phyloP scores from a whole-genome alignment of 139 green algal species.

The Edaphochlamys debaryana region DNA sequence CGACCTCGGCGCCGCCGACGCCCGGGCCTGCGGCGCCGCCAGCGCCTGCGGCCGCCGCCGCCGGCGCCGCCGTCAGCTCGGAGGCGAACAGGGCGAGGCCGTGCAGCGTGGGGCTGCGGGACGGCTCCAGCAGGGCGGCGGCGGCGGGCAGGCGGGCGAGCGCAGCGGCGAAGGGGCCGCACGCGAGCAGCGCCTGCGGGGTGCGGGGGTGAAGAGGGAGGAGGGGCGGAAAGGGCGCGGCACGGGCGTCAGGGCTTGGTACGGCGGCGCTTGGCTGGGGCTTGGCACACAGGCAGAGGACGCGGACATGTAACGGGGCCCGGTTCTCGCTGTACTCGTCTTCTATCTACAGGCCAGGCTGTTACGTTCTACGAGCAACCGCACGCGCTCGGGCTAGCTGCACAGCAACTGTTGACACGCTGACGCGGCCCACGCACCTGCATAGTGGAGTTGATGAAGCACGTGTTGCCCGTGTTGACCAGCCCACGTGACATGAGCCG shows the following conservation, averaged over 20 bases:
- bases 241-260: no score
- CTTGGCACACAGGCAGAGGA: no score
- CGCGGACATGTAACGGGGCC: no score
- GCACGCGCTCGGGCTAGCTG: no score
- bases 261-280: no score
- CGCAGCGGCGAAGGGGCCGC: conserved; percentile 71
- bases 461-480: conserved; percentile 84
- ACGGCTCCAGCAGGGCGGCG: conserved; percentile 51
- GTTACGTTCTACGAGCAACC: no score
- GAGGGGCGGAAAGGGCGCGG: no score
- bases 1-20: not conserved
- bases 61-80: conserved; percentile 55
- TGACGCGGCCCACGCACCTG: no score
- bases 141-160: conserved; percentile 57
- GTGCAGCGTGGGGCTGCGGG: conserved; percentile 60
- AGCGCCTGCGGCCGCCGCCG: not conserved
- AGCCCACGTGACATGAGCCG: conserved; percentile 72
- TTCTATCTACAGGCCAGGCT: no score
- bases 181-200: conserved; percentile 77
- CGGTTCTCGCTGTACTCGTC: no score
- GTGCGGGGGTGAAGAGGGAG: no score
- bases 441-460: conserved; percentile 85
- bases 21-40: not conserved
- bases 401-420: no score
- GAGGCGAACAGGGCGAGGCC: conserved; percentile 63